Evolutionary conservation across 768 basidiomycete species (phyloP).

Genomic region (Bullera alba): DNA sequence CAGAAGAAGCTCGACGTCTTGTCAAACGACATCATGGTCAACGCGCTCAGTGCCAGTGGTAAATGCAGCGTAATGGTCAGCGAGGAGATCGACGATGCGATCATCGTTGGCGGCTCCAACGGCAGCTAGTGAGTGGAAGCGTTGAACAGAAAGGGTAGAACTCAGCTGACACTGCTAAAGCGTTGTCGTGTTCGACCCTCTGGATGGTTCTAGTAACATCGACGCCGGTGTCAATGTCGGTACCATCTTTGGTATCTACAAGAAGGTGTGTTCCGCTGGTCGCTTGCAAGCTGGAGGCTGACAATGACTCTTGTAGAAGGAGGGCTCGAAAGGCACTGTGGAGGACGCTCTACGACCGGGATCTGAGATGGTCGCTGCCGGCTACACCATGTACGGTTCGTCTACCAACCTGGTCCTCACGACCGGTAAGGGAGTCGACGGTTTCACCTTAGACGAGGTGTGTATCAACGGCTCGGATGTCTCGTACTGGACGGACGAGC

Average conservation of each 20-base stretch:
- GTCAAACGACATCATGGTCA: conserved; percentile 99
- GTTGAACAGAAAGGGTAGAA: background rate
- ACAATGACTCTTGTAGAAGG: conserved; percentile 51
- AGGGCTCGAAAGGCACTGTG: conserved; percentile 70
- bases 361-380: conserved; percentile 93
- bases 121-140: conserved; percentile 32
- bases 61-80: conserved; percentile 95
- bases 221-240: conserved; percentile 94
- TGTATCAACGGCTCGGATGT: conserved; percentile 2
- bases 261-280: conserved; percentile 57
- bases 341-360: conserved; percentile 89
- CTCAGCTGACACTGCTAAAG: conserved; percentile 52
- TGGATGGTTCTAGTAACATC: conserved; percentile 94
- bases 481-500: background rate
- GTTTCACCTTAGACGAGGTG: conserved; percentile 87
- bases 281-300: background rate
- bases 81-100: conserved; percentile 58
- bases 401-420: conserved; percentile 93
- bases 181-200: conserved; percentile 97
- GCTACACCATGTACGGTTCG: conserved; percentile 96
- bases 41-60: conserved; percentile 89
- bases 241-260: conserved; percentile 89
- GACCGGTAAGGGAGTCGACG: conserved; percentile 92
- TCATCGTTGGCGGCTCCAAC: conserved; percentile 28
- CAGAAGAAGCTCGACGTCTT: conserved; percentile 99